These are phyloP conservation scores for Backusella luteola DNA, from an alignment of 192 early-diverging fungal species.

Conservation along the genomic window DNA sequence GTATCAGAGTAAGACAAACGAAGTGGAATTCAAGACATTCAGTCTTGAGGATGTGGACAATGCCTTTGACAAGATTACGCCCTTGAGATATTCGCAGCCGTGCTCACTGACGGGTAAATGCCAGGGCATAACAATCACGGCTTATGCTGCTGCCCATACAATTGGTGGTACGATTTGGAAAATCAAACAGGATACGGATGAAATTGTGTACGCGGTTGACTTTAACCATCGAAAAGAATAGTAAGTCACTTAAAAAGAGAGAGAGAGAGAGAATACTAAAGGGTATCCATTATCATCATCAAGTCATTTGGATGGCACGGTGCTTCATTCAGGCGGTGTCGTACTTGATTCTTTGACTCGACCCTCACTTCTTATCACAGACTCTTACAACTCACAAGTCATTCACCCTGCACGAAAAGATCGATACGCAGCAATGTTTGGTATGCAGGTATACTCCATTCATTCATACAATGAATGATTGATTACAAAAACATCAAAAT, in stretches of 20 bases:
- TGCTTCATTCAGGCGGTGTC: slow-evolving; percentile 59
- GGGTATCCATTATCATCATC: no score
- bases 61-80: slow-evolving; percentile 79
- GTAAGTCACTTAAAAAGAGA: slow-evolving; percentile 39
- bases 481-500: neutral
- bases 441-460: slow-evolving; percentile 32
- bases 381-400: slow-evolving; percentile 74
- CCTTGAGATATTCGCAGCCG: slow-evolving; percentile 88
- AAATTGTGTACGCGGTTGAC: slow-evolving; percentile 94
- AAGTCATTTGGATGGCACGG: slow-evolving; percentile 80
- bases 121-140: slow-evolving; percentile 84
- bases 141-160: slow-evolving; percentile 90
- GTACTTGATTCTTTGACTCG: slow-evolving; percentile 64
- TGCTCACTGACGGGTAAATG: slow-evolving; percentile 73
- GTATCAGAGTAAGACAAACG: slow-evolving; percentile 63
- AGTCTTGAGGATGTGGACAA: slow-evolving; percentile 76
- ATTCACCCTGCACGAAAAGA: slow-evolving; percentile 65
- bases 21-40: slow-evolving; percentile 75
- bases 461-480: neutral
- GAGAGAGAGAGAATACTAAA: no score
- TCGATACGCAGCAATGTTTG: slow-evolving; percentile 78
- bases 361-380: slow-evolving; percentile 93
- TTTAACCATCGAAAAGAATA: slow-evolving; percentile 92
- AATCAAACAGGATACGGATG: slow-evolving; percentile 91
- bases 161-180: slow-evolving; percentile 98